Conservation (phyloP, 1,139 yeast species). For the Maudiozyma humilis region DNA sequence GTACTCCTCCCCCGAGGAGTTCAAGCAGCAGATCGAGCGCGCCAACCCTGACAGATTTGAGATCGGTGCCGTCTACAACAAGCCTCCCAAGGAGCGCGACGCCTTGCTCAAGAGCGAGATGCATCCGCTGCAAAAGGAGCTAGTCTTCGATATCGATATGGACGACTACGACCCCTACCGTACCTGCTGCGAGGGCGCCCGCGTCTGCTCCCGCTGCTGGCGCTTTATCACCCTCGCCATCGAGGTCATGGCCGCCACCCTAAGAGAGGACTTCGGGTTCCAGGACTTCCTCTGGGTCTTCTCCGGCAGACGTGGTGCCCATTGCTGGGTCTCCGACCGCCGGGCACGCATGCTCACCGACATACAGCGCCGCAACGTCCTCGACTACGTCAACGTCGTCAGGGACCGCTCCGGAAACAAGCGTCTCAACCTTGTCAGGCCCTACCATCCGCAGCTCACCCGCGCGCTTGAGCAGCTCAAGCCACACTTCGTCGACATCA, state of each 20-base stretch:
- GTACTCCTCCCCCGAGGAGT: slow-evolving; percentile 56
- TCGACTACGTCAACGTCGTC: slow-evolving; percentile 75
- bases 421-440: slow-evolving; percentile 54
- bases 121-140: slow-evolving; percentile 76
- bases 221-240: slow-evolving; percentile 84
- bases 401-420: slow-evolving; percentile 42
- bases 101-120: slow-evolving; percentile 69
- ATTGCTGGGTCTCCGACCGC: slow-evolving; percentile 93
- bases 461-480: slow-evolving; percentile 66
- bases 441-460: slow-evolving; percentile 81
- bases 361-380: slow-evolving; percentile 60
- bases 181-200: slow-evolving; percentile 85
- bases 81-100: slow-evolving; percentile 79
- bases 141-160: slow-evolving; percentile 94
- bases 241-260: slow-evolving; percentile 59
- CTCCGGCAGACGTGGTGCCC: slow-evolving; percentile 98
- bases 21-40: slow-evolving; percentile 61
- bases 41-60: slow-evolving; percentile 89
- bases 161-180: slow-evolving; percentile 92
- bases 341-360: slow-evolving; percentile 74
- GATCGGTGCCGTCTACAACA: slow-evolving; percentile 84
- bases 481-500: slow-evolving; percentile 52
- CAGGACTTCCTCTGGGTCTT: slow-evolving; percentile 86
- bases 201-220: slow-evolving; percentile 89
- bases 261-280: slow-evolving; percentile 85